Evolutionary conservation across 306 rosid genomes (phyloP).

Genomic region (Citrullus colocynthis): DNA sequence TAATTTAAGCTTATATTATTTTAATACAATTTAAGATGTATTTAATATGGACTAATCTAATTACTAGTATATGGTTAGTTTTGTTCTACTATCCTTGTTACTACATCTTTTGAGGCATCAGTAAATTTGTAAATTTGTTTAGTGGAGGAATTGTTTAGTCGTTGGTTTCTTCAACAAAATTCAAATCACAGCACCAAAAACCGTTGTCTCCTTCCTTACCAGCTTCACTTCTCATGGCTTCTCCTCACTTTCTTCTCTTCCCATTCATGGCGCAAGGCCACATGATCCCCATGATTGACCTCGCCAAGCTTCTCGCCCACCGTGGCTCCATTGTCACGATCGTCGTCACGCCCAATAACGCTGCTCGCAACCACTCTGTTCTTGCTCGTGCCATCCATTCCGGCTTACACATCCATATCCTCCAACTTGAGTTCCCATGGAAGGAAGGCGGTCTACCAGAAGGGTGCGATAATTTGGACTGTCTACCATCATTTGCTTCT

Average conservation of each 20-base stretch:
- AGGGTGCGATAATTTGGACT: not conserved
- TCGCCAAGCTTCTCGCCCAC: constrained; percentile 20
- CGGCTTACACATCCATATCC: not conserved
- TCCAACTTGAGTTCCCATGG: not conserved
- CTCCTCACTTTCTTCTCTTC: constrained; percentile 18
- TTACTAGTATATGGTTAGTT: too few relatives aligned
- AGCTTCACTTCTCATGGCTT: not conserved
- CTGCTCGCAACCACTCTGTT: constrained; percentile 10
- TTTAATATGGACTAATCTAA: too few relatives aligned
- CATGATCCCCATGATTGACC: constrained; percentile 32
- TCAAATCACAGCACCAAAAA: too few relatives aligned
- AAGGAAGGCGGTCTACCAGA: not conserved
- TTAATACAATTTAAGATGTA: too few relatives aligned
- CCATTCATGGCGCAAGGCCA: constrained; percentile 39
- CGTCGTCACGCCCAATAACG: constrained; percentile 21
- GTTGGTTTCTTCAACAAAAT: too few relatives aligned
- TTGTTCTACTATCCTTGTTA: too few relatives aligned
- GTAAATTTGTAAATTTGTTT: too few relatives aligned
- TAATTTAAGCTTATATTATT: too few relatives aligned
- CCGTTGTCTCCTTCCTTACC: too few relatives aligned
- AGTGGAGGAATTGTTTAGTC: too few relatives aligned
- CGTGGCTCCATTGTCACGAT: constrained; percentile 18
- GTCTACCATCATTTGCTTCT: not conserved
- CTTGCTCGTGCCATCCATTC: constrained; percentile 8
- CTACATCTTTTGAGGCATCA: too few relatives aligned